These are phyloP conservation scores for Coffea eugenioides DNA, from an alignment of 257 asterid genomes.

Conservation along the genomic window DNA sequence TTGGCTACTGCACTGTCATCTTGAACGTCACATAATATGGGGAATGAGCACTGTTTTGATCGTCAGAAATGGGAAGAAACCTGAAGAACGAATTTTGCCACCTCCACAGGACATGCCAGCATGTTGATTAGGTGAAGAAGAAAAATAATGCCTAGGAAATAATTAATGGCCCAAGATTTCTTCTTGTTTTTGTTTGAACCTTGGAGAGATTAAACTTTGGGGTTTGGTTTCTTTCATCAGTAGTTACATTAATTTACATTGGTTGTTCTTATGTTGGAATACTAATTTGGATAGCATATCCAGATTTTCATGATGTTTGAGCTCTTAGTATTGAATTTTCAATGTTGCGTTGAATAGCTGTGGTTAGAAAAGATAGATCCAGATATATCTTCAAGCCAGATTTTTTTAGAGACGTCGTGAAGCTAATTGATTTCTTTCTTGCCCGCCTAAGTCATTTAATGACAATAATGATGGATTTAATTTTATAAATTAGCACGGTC, in stretches of 20 bases:
- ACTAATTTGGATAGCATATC: no score
- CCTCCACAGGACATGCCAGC: constrained; percentile 17
- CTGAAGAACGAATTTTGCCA: not conserved
- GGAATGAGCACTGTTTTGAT: constrained; percentile 17
- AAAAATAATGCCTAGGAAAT: not conserved
- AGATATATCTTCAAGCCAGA: no score
- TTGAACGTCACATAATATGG: constrained; percentile 11
- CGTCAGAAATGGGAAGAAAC: constrained; percentile 11
- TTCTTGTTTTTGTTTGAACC: not conserved
- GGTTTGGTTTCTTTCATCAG: not conserved
- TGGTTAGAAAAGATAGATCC: no score
- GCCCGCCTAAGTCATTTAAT: no score
- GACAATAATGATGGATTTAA: constrained; percentile 1
- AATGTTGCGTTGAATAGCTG: no score
- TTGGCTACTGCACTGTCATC: not conserved
- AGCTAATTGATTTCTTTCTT: no score
- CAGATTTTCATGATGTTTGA: no score
- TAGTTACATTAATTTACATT: no score
- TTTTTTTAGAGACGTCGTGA: no score
- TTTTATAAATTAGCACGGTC: no score
- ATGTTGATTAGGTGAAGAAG: not conserved
- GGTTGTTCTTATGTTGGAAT: no score
- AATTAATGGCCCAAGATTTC: not conserved
- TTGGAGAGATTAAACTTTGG: not conserved
- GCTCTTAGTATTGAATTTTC: no score